phyloP scores from a whole-genome alignment of 306 rosid species.

The Geum urbanum region DNA sequence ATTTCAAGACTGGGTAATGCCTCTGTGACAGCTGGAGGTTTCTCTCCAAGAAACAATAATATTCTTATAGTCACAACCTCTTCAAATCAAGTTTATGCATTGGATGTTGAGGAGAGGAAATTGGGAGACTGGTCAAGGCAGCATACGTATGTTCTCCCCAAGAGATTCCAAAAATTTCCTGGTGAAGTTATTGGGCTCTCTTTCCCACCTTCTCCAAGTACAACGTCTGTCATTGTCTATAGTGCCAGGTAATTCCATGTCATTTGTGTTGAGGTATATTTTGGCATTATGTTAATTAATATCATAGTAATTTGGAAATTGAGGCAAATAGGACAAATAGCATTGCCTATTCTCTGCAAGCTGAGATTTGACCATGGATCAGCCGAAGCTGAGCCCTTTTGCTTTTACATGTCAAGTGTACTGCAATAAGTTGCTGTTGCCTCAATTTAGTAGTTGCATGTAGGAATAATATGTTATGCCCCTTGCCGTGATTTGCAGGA shows the following conservation, averaged over 20 bases:
- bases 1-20: slow-evolving; percentile 89
- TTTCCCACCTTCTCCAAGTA: slow-evolving; percentile 61
- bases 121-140: slow-evolving; percentile 87
- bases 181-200: slow-evolving; percentile 97
- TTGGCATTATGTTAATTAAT: not conserved
- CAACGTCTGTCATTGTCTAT: slow-evolving; percentile 71
- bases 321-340: not conserved
- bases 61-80: slow-evolving; percentile 80
- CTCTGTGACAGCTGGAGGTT: slow-evolving; percentile 89
- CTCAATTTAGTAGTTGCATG: slow-evolving; percentile 12
- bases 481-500: slow-evolving; percentile 55
- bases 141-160: slow-evolving; percentile 65
- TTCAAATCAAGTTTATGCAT: slow-evolving; percentile 84
- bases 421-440: not conserved
- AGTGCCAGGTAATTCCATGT: slow-evolving; percentile 70
- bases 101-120: slow-evolving; percentile 81
- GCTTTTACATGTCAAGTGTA: not conserved
- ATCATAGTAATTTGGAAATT: not conserved
- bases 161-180: slow-evolving; percentile 86
- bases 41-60: slow-evolving; percentile 67
- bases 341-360: not conserved
- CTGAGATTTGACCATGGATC: not conserved
- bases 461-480: not conserved
- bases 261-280: not conserved
- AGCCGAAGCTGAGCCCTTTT: not conserved